Base-by-base conservation (phyloP, 1,284 basidiomycete species). In the Trichosporon sp. region DNA sequence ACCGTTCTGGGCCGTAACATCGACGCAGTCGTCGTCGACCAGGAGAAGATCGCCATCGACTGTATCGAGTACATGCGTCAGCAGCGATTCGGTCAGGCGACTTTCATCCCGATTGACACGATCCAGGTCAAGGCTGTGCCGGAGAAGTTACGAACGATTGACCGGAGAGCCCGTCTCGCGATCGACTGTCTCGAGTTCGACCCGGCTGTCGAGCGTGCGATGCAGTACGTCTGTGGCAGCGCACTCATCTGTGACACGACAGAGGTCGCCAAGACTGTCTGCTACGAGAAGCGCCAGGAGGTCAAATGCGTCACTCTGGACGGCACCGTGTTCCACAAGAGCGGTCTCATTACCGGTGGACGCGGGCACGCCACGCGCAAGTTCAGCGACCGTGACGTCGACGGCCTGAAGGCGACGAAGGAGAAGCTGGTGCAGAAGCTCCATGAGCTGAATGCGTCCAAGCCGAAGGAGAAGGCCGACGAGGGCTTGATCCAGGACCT, bases 21-120 rank as follows among this genome's bases (percentile, higher is more conserved):
- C 65, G 96, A 99, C 76, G 92, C 95, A 1, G 89, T 99, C 67
- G 92, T 99, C 2, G 95, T 99, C 1, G 95, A 98, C 76, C 90
- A 93, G 75, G 95, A 99, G 85, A 93, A 92, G 83, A 95, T 93
- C 0, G 97, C 94, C 1, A 97, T 98, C 72, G 93, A 96, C 77
- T 99, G 97, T 82, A 98, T 99, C 77, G 92, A 95, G 91, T 99
- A 98, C 81, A 89, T 99, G 87, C 91, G 94, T 71, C 94, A 92
- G 76, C 94, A 98, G 83, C 91, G 95, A 35, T 89, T 91, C 0
- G 96, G 96, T 1, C 93, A 95, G 83, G 95, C 95, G 7, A 99
- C 96, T 0, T 99, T 99, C 84, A 91, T 99, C 64, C 97, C 97
- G 0, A 89, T 99, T 12, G 96, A 99, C 81, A 95, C 93, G 1